These are phyloP conservation scores for Russula sp. DNA, from an alignment of 768 basidiomycete genomes.

Conservation along the genomic window DNA sequence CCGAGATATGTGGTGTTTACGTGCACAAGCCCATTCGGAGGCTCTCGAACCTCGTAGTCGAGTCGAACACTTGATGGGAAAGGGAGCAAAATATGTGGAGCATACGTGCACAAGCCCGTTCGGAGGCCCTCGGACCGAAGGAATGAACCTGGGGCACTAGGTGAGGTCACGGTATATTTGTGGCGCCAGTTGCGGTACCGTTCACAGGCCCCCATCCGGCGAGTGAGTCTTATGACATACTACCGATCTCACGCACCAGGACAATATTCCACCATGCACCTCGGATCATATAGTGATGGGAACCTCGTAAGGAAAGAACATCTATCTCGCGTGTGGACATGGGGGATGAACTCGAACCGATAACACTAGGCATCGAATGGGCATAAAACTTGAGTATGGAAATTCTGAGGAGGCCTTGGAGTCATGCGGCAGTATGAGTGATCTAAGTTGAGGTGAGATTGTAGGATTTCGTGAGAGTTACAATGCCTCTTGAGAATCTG, in stretches of 20 bases:
- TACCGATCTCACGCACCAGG: not conserved
- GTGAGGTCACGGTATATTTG: not conserved
- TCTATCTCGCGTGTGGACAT: not conserved
- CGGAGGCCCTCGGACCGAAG: too few relatives aligned
- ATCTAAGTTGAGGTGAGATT: too few relatives aligned
- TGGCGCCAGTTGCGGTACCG: not conserved
- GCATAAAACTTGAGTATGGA: not conserved
- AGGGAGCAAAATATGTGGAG: too few relatives aligned
- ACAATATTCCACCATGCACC: not conserved
- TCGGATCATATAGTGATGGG: not conserved
- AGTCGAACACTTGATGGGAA: not conserved
- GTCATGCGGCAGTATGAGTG: too few relatives aligned
- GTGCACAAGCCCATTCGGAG: not conserved
- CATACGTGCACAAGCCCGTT: too few relatives aligned
- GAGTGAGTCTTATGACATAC: too few relatives aligned
- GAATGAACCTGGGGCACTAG: not conserved
- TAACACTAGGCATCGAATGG: not conserved
- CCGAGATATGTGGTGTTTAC: not conserved
- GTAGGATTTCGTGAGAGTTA: too few relatives aligned
- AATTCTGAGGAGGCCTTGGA: too few relatives aligned
- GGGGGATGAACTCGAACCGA: not conserved
- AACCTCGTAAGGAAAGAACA: not conserved
- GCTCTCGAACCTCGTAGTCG: conserved; percentile 4
- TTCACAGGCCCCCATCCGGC: too few relatives aligned
- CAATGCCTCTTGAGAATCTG: too few relatives aligned